Evolutionary conservation across 2,329 filamentous ascomycete species (phyloP).

Genomic region (Didymella exigua): DNA sequence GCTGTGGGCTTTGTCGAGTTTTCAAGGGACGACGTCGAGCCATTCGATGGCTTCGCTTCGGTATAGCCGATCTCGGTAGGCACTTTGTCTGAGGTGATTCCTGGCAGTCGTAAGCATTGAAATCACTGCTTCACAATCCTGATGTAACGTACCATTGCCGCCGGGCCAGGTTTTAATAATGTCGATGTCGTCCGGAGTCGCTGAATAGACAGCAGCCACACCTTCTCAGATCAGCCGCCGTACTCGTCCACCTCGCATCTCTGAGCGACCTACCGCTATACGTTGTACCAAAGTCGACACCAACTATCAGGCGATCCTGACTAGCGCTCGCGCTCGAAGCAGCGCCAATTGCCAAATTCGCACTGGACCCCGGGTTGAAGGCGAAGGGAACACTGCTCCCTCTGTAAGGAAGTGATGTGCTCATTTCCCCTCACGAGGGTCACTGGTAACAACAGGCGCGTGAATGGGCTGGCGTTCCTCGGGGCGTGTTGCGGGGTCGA

Average conservation of each 20-base stretch:
- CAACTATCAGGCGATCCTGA: constrained; percentile 64
- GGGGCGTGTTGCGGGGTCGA: constrained; percentile 23
- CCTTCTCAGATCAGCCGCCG: constrained; percentile 46
- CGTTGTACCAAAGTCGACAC: constrained; percentile 84
- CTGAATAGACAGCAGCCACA: constrained; percentile 75
- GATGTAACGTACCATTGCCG: constrained; percentile 63
- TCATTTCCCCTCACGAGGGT: constrained; percentile 21
- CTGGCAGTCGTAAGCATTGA: constrained; percentile 26
- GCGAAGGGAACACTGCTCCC: constrained; percentile 41
- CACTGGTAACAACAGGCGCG: not conserved
- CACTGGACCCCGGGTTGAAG: constrained; percentile 38
- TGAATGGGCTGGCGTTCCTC: not conserved
- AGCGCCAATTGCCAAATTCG: constrained; percentile 20
- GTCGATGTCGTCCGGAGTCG: constrained; percentile 78
- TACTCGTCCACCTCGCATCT: not conserved
- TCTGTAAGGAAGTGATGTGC: constrained; percentile 29
- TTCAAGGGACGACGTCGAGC: constrained; percentile 27
- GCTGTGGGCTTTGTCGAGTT: constrained; percentile 25
- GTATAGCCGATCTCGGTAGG: constrained; percentile 74
- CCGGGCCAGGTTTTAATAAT: constrained; percentile 84
- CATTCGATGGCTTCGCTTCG: constrained; percentile 19
- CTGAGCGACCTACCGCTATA: constrained; percentile 65
- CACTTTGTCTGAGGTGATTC: constrained; percentile 84
- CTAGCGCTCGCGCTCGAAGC: constrained; percentile 1
- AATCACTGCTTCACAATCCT: not conserved